Evolutionary conservation across 768 basidiomycete species (phyloP), one percentile per base, ranked within the genome.

Genomic region (Hortiboletus campestris): DNA sequence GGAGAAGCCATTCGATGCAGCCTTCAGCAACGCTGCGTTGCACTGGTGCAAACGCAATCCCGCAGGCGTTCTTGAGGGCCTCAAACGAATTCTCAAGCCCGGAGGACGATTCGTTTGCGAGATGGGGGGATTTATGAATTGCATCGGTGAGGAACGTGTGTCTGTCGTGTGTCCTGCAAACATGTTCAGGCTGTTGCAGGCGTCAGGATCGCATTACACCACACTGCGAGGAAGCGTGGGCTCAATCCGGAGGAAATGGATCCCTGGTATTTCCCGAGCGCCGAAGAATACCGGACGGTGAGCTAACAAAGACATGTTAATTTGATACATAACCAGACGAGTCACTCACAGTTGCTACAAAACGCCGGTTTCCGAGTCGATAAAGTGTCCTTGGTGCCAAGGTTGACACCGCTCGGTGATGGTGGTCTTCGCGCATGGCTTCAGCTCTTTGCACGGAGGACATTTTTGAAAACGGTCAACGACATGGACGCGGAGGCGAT

Each of bases 21-120:
- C 88, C 2, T 94, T 94, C 74, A 86, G 85, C 50, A 91, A 88
- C 58, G 89, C 93, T 0, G 78, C 81, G 4, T 66, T 94, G 58
- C 92, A 95, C 63, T 94, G 91, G 92, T 94, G 91, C 72, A 93
- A 90, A 68, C 73, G 74, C 6, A 76, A 87, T 61, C 93, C 92
- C 1, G 67, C 63, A 2, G 84, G 81, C 2, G 91, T 92, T 10
- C 67, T 92, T 11, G 70, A 76, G 14, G 78, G 83, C 46, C 79
- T 81, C n/a, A 81, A 80, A 63, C 76, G 73, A 43, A 71, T 87
- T 11, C 73, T 94, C 51, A 90, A 83, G 61, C 78, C 77, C 2
- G 87, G 88, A 0, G 91, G 91, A 2, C 75, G 86, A 20, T 81
- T 93, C 44, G 84, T 84, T 0, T 84, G 78, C 22, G 92, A 94